Evolutionary conservation across 768 basidiomycete genomes (phyloP).

Genomic region (Boletus sensibilis): DNA sequence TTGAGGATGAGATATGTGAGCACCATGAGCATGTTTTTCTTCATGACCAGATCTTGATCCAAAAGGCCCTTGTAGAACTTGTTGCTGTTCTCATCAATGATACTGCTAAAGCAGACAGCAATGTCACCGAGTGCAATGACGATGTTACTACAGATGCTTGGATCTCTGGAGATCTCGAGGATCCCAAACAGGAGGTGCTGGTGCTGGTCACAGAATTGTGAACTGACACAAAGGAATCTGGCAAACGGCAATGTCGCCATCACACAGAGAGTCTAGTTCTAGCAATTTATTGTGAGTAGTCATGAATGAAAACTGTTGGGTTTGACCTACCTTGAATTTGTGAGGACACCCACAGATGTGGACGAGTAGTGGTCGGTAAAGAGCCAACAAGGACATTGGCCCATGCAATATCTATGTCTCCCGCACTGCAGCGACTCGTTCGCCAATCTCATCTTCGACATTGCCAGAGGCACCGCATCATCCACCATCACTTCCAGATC

Average conservation of each 20-base stretch:
- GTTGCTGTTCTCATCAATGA: constrained; percentile 96
- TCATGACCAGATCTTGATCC: constrained; percentile 83
- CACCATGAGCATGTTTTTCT: constrained; percentile 99
- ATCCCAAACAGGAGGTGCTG: constrained; percentile 90
- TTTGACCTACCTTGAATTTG: constrained; percentile 71
- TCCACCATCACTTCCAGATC: constrained; percentile 56
- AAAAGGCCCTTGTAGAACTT: constrained; percentile 93
- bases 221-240: constrained; percentile 95
- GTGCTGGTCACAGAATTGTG: constrained; percentile 89
- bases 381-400: constrained; percentile 70
- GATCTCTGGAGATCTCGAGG: constrained; percentile 86
- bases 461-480: constrained; percentile 58
- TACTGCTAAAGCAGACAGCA: constrained; percentile 95
- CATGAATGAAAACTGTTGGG: not conserved
- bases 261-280: constrained; percentile 86
- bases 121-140: constrained; percentile 98
- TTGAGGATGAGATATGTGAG: constrained; percentile 95
- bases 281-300: constrained; percentile 9
- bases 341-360: constrained; percentile 89
- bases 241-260: constrained; percentile 87
- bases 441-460: constrained; percentile 97
- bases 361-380: constrained; percentile 89
- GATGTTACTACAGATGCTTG: constrained; percentile 91
- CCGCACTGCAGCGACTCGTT: constrained; percentile 77
- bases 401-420: constrained; percentile 90